Evolutionary conservation across 495 filamentous ascomycete genomes (phyloP), one percentile per base, ranked within the genome.

Genomic region (Parachaetomium inaequale): DNA sequence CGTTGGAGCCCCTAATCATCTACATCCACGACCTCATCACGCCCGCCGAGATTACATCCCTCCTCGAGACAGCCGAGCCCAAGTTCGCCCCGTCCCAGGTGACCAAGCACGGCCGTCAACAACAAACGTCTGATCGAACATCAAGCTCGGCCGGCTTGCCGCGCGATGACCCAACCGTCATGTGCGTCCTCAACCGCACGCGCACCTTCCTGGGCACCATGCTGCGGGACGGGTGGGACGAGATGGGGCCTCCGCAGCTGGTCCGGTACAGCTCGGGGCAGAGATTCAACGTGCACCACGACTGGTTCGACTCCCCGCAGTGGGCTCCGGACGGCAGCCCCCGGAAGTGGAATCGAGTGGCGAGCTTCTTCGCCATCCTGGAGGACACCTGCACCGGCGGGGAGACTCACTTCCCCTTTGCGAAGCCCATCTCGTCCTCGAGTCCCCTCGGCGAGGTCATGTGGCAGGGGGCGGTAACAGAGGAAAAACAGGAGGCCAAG

Each of bases 211-310:
- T 82, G 51, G 79, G 79, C 25, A 74, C 74, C 4, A 75, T 78
- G 75, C 25, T 80, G 7, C 68, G 75, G 17, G 69, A 77, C 29
- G 68, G 70, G 5, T 75, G 73, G 65, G 75, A 80, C 63, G 76
- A 80, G 58, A 78, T 81, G 68, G 79, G 79, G 0, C 73, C 76
- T 0, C 75, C 79, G 28, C 80, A 82, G 65, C 68, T 82, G n/a
- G 80, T 82, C 29, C 74, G 75, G 14, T 82, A 82, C 63, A 70
- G 69, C 1, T 59, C 70, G 1, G 79, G 76, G 1, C 72, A 81
- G 59, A 66, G 67, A 10, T 81, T 81, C 71, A 78, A 81, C 59
- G 60, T 71, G 6, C 80, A 81, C 56, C 74, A 76, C 49, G 79
- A 82, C 69, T 81, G 79, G 80, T 81, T 72, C 61, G 61, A 70